These are phyloP conservation scores for Roridomyces roridus DNA, from an alignment of 768 basidiomycete species.

Conservation along the genomic window DNA sequence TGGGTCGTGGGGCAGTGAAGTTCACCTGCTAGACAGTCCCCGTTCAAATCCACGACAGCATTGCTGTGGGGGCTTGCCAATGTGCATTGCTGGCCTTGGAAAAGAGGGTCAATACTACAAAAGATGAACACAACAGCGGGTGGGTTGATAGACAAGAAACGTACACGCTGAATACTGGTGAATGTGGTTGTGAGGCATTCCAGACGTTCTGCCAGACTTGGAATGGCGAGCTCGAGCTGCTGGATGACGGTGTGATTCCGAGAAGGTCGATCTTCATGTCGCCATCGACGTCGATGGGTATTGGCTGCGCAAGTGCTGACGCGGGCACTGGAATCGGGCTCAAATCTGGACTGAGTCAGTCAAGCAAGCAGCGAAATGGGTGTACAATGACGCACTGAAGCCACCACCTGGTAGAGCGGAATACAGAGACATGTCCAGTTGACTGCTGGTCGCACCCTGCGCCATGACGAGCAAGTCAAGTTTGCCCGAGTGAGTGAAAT, in stretches of 20 bases:
- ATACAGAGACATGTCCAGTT: constrained; percentile 75
- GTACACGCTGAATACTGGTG: constrained; percentile 73
- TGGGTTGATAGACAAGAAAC: constrained; percentile 26
- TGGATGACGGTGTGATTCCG: constrained; percentile 58
- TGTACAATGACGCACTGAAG: constrained; percentile 58
- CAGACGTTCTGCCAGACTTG: constrained; percentile 85
- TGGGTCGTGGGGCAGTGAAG: too few species aligned
- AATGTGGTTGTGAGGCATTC: constrained; percentile 60
- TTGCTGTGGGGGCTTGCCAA: constrained; percentile 93
- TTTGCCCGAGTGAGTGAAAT: constrained; percentile 91
- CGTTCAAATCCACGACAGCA: constrained; percentile 92
- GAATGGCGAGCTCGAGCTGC: constrained; percentile 44
- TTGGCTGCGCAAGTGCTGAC: constrained; percentile 79
- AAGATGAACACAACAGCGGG: neutral
- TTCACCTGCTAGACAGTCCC: constrained; percentile 93
- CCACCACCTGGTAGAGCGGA: constrained; percentile 64
- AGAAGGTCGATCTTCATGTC: constrained; percentile 91
- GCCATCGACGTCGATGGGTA: constrained; percentile 86
- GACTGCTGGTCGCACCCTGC: constrained; percentile 50
- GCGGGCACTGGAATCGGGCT: constrained; percentile 58
- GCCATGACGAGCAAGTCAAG: constrained; percentile 92
- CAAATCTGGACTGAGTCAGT: constrained; percentile 37
- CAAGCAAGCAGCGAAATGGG: neutral
- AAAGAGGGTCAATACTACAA: constrained; percentile 62
- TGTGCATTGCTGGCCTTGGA: constrained; percentile 70